phyloP scores from a whole-genome alignment of 108 stramenopile genomes.

The Thalassiosira profunda region DNA sequence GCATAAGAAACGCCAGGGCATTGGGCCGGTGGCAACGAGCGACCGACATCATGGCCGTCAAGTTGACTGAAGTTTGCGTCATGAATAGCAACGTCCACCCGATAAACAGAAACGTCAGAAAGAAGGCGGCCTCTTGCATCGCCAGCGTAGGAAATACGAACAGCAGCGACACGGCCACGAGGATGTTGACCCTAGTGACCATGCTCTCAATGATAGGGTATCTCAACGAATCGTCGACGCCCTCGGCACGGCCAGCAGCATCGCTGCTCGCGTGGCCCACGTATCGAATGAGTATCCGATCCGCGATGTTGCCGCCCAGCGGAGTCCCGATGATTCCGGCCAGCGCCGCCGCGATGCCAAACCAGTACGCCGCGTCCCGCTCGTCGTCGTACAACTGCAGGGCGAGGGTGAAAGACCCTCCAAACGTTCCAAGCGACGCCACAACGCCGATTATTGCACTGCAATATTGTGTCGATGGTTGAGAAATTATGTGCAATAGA shows the following conservation, averaged over 20 bases:
- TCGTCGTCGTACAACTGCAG: slow-evolving; percentile 47
- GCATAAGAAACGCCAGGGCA: slow-evolving; percentile 47
- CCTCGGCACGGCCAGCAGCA: slow-evolving; percentile 16
- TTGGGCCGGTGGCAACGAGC: slow-evolving; percentile 48
- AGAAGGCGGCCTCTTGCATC: slow-evolving; percentile 42
- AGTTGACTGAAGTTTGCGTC: slow-evolving; percentile 43
- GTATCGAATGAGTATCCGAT: slow-evolving; percentile 28
- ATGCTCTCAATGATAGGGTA: slow-evolving; percentile 35
- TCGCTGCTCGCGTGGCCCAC: neutral
- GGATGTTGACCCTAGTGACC: slow-evolving; percentile 39
- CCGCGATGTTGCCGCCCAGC: slow-evolving; percentile 35
- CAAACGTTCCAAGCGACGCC: slow-evolving; percentile 44
- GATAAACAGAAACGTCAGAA: slow-evolving; percentile 43
- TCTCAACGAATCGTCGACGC: slow-evolving; percentile 29
- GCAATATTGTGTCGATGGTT: no score
- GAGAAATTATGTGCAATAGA: no score
- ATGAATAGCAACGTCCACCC: slow-evolving; percentile 54
- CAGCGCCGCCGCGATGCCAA: slow-evolving; percentile 46
- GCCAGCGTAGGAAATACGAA: slow-evolving; percentile 44
- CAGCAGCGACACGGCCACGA: slow-evolving; percentile 18
- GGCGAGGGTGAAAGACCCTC: slow-evolving; percentile 41
- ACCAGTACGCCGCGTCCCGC: slow-evolving; percentile 31
- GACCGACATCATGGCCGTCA: slow-evolving; percentile 45
- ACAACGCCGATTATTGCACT: slow-evolving; percentile 48
- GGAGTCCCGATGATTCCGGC: slow-evolving; percentile 38